Percentiles rank a stretch among this genome's conserved stretches.
These are phyloP conservation scores for Skeletonema marinoi DNA, from an alignment of 108 stramenopile species.

Conservation along the genomic window DNA sequence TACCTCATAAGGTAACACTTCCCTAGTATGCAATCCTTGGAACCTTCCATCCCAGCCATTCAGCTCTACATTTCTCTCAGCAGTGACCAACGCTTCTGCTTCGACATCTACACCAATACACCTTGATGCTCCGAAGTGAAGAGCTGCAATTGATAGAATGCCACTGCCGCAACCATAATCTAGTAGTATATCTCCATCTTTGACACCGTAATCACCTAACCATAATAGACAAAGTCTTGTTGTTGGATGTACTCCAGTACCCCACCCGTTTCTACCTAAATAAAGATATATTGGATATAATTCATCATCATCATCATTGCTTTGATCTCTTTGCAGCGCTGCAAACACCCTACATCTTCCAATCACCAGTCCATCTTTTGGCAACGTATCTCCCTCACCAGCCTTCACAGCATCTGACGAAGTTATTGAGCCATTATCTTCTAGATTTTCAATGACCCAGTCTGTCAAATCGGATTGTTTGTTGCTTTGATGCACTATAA, in stretches of 20 bases:
- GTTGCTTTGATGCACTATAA: neutral
- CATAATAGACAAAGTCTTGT: constrained; percentile 77
- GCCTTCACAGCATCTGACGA: constrained; percentile 35
- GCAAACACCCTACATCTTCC: constrained; percentile 42
- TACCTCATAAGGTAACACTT: constrained; percentile 47
- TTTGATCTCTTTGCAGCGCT: constrained; percentile 13
- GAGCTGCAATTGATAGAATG: constrained; percentile 65
- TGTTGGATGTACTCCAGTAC: constrained; percentile 80
- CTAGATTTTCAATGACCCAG: constrained; percentile 55
- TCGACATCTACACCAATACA: constrained; percentile 56
- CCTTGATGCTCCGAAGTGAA: constrained; percentile 41
- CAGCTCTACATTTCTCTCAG: constrained; percentile 43
- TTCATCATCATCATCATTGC: constrained; percentile 24
- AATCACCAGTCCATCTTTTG: constrained; percentile 40
- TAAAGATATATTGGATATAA: constrained; percentile 27
- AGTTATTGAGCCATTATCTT: constrained; percentile 40
- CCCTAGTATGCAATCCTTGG: constrained; percentile 48
- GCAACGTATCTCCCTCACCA: constrained; percentile 55
- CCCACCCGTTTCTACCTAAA: constrained; percentile 36
- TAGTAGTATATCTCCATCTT: constrained; percentile 41
- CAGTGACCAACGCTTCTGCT: constrained; percentile 58
- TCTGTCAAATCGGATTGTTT: constrained; percentile 31
- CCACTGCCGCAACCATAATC: constrained; percentile 83
- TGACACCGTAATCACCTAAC: constrained; percentile 19
- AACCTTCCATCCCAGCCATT: constrained; percentile 46